Base-by-base conservation (phyloP, 495 filamentous ascomycete genomes). In the Penicillium canariense region DNA sequence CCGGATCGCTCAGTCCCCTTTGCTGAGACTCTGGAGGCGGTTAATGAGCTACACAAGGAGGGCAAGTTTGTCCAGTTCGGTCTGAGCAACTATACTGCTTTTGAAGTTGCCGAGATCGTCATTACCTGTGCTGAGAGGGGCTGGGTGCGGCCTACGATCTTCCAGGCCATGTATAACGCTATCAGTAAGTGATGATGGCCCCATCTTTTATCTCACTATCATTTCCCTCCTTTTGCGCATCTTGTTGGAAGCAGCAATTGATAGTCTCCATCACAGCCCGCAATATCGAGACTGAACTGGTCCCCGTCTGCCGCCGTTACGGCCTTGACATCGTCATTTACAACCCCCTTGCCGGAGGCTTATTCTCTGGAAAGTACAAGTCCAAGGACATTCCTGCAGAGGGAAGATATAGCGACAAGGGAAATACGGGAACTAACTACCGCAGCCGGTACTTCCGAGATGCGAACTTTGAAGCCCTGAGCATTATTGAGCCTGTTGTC, bases 281-380 rank as follows among this genome's bases (percentile, higher is more conserved):
- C 11, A 82, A 80, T 7, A 86, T 96, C 48, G 91, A 96, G 70
- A 67, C 81, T 12, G 92, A 97, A 69, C 74, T 96, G 30, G 78
- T 96, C 26, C 86, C 83, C 0, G 84, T 84, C 5, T 96, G 89
- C 60, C 81, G 84, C n/a, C 84, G 89, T 14, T 96, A 93, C 63
- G 88, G 89, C 0, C 76, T 97, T 25, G 88, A 94, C 55, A 81
- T 96, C 22, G 91, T 96, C 23, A 77, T 93, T n/a, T 96, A 97
- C 71, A 96, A 96, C 68, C 92, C 92, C 0, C 74, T 89, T 46
- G 90, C 89, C 9, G 91, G 91, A 5, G 92, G 92, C 0, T 68
- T 96, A 17, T 87, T 96, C 63, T 86, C 85, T 22, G 90, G 91
- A 48, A 94, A 94, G 65, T 91, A 91, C 75, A 91, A 89, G 73